Conservation (phyloP, 148 eudicot species). For the Cornus florida region DNA sequence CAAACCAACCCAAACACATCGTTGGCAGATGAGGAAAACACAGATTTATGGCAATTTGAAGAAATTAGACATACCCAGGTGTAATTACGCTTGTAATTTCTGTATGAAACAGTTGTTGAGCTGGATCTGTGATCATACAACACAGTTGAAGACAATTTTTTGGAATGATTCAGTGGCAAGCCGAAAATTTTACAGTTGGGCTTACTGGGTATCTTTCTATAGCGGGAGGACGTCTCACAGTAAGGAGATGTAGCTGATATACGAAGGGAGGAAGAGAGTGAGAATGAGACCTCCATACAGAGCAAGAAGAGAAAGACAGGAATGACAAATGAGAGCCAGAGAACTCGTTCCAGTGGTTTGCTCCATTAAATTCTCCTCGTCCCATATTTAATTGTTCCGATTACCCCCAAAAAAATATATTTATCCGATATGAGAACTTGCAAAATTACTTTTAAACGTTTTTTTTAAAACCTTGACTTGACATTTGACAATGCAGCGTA, state of each 20-base stretch:
- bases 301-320: neutral
- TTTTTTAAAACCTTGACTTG: no score
- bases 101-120: slow-evolving; percentile 17
- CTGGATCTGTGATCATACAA: slow-evolving; percentile 10
- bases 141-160: neutral
- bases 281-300: slow-evolving; percentile 53
- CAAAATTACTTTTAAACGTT: no score
- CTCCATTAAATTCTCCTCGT: neutral
- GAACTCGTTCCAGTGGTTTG: neutral
- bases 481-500: no score
- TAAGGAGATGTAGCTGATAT: slow-evolving; percentile 19
- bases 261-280: slow-evolving; percentile 24
- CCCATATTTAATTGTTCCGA: no score
- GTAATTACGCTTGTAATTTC: slow-evolving; percentile 18
- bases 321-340: neutral
- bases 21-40: neutral
- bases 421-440: no score
- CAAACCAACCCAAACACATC: neutral
- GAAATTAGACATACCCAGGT: slow-evolving; percentile 38
- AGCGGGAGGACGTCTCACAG: neutral
- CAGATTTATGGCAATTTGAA: neutral
- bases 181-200: slow-evolving; percentile 12
- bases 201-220: slow-evolving; percentile 10
- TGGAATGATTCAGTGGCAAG: slow-evolving; percentile 18
- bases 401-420: no score